phyloP scores from a whole-genome alignment of 768 basidiomycete genomes.

The Suillus cothurnatus region DNA sequence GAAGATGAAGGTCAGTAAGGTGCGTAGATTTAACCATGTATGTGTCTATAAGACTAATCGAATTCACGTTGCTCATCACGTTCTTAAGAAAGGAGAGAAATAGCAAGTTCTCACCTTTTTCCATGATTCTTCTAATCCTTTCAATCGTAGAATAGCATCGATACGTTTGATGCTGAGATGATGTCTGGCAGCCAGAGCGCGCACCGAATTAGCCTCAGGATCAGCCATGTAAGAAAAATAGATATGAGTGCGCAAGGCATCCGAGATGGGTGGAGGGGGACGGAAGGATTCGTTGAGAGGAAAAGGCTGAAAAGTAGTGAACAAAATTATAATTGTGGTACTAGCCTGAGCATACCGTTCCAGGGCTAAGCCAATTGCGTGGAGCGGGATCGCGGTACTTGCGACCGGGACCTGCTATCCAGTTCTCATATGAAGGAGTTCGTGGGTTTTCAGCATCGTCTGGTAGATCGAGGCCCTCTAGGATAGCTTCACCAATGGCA shows the following conservation, averaged over 20 bases:
- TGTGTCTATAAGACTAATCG: conserved; percentile 97
- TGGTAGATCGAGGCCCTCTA: conserved; percentile 15
- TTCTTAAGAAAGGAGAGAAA: conserved; percentile 14
- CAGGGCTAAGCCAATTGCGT: conserved; percentile 63
- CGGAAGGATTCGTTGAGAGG: conserved; percentile 83
- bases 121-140: conserved; percentile 74
- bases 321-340: conserved; percentile 2
- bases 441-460: conserved; percentile 18
- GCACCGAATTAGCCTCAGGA: conserved; percentile 56
- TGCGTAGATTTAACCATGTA: conserved; percentile 65
- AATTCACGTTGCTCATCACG: conserved; percentile 62
- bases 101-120: conserved; percentile 56
- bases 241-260: conserved; percentile 55
- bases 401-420: conserved; percentile 21
- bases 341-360: conserved; percentile 49
- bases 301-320: conserved; percentile 60
- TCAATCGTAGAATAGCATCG: conserved; percentile 81
- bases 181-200: conserved; percentile 61
- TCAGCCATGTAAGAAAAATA: conserved; percentile 64
- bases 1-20: conserved; percentile 22
- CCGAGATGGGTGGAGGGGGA: conserved; percentile 77
- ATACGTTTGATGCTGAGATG: conserved; percentile 77
- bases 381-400: conserved; percentile 38
- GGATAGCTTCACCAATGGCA: conserved; percentile 19
- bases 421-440: conserved; percentile 8